phyloP scores from a whole-genome alignment of 352 stramenopile genomes.

The Peronospora belbahrii region DNA sequence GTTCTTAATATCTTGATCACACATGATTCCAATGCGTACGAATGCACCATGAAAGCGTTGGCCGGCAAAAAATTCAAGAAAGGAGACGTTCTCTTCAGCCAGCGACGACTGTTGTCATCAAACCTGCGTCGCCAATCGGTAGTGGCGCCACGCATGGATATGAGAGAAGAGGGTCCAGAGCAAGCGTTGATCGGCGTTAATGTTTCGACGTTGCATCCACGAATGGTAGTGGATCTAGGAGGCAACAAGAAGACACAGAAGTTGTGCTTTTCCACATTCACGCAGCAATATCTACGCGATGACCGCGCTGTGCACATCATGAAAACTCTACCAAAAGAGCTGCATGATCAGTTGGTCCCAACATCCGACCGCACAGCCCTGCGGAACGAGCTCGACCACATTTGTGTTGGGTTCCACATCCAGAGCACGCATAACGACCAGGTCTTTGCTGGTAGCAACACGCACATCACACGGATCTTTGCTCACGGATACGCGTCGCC shows the following conservation, averaged over 20 bases:
- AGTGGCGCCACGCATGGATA: conserved; percentile 12
- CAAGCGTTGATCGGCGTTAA: conserved; percentile 27
- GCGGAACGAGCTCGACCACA: conserved; percentile 41
- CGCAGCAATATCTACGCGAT: conserved; percentile 33
- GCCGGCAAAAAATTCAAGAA: conserved; percentile 39
- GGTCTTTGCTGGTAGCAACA: conserved; percentile 22
- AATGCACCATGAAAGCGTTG: conserved; percentile 39
- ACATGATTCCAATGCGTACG: conserved; percentile 32
- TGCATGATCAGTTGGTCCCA: conserved; percentile 39
- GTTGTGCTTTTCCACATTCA: conserved; percentile 43
- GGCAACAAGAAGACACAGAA: conserved; percentile 35
- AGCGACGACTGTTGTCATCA: conserved; percentile 16
- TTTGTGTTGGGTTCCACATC: conserved; percentile 48
- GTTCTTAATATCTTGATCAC: conserved; percentile 44
- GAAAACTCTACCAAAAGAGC: conserved; percentile 48
- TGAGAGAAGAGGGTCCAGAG: conserved; percentile 15
- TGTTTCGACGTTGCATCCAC: conserved; percentile 21
- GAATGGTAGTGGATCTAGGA: conserved; percentile 19
- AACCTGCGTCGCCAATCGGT: conserved; percentile 25
- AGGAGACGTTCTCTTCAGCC: conserved; percentile 35
- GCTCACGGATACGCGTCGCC: conserved; percentile 44
- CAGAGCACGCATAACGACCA: conserved; percentile 19
- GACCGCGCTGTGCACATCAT: conserved; percentile 51
- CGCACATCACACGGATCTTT: conserved; percentile 44
- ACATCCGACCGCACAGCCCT: conserved; percentile 34